phyloP scores from a whole-genome alignment of 2,329 filamentous ascomycete species.

The Fusarium newnesense region DNA sequence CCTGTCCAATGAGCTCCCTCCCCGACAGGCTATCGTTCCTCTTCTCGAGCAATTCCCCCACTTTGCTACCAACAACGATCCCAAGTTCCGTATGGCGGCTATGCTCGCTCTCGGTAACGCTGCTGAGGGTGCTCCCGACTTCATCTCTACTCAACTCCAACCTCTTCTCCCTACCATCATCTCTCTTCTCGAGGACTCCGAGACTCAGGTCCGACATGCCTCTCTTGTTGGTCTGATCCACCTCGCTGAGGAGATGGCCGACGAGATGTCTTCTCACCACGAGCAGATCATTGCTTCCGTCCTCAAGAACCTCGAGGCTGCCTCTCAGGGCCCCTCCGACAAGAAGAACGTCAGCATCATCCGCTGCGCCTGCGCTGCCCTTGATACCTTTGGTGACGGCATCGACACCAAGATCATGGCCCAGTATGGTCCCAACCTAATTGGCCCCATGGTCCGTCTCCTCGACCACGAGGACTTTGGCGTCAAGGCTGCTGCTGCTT shows the following conservation, averaged over 20 bases:
- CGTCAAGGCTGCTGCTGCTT: conserved; percentile 89
- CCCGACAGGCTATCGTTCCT: conserved; percentile 93
- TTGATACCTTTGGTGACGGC: conserved; percentile 91
- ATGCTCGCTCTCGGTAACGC: conserved; percentile 93
- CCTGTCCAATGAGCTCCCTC: conserved; percentile 86
- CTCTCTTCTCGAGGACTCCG: conserved; percentile 84
- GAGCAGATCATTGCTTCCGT: conserved; percentile 84
- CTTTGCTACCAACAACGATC: conserved; percentile 79
- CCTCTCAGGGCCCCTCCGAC: conserved; percentile 73
- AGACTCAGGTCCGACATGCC: conserved; percentile 85
- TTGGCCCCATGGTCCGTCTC: conserved; percentile 85
- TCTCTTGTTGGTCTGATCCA: conserved; percentile 88
- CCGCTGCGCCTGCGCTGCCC: conserved; percentile 87
- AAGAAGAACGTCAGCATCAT: conserved; percentile 87
- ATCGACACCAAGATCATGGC: conserved; percentile 81
- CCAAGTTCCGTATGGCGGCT: conserved; percentile 86
- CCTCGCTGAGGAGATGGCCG: conserved; percentile 91
- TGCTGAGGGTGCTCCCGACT: conserved; percentile 96
- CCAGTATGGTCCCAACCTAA: conserved; percentile 82
- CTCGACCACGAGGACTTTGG: conserved; percentile 87
- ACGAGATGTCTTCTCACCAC: conserved; percentile 89
- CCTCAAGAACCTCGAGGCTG: conserved; percentile 88
- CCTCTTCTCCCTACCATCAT: conserved; percentile 87
- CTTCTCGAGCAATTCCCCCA: conserved; percentile 86
- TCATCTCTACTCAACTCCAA: conserved; percentile 91